Evolutionary conservation across 2,329 filamentous ascomycete species (phyloP).

Genomic region (Xylariaceae sp.): DNA sequence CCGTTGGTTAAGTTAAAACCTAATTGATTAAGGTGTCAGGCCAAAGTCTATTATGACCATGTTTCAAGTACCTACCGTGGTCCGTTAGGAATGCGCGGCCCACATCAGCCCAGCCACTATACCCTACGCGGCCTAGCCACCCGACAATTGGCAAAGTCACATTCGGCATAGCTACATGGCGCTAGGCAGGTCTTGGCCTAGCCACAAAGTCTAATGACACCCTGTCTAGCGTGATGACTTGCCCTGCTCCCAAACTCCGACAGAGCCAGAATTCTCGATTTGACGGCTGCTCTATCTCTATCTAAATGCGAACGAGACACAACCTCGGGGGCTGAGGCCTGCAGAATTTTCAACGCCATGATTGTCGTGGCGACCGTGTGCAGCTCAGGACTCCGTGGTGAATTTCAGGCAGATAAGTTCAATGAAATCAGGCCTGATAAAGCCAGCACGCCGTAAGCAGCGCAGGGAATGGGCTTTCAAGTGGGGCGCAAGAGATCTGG

Average conservation of each 20-base stretch:
- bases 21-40: not conserved
- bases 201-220: not conserved
- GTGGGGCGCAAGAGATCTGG: not conserved
- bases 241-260: not conserved
- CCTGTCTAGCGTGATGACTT: not conserved
- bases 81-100: not conserved
- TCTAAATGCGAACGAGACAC: too few species aligned
- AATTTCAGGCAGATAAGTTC: too few species aligned
- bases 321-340: too few species aligned
- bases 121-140: not conserved
- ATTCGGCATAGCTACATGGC: not conserved
- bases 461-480: not conserved
- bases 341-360: too few species aligned
- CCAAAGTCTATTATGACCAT: not conserved
- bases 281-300: not conserved
- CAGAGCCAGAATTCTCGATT: not conserved
- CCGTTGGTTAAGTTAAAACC: not conserved
- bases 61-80: not conserved
- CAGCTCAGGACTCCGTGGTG: too few species aligned
- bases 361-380: too few species aligned
- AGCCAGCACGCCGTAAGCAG: not conserved
- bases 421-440: not conserved
- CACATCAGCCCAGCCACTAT: not conserved
- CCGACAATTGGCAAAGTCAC: not conserved
- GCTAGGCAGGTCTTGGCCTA: not conserved